Evolutionary conservation across 129 eudicot genomes (phyloP).

Genomic region (Arctium lappa): DNA sequence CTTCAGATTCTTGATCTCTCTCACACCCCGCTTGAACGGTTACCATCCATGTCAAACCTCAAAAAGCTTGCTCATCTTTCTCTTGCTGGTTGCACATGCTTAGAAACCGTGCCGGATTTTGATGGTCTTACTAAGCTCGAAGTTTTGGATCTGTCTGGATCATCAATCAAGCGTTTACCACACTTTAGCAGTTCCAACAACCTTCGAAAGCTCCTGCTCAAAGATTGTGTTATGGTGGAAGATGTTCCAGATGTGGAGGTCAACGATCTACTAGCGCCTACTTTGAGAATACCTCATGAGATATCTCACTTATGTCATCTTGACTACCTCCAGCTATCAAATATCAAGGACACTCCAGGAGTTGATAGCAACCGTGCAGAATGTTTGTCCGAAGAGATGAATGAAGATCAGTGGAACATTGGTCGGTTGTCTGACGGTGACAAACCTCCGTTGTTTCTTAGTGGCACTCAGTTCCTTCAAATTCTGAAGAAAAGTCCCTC

Average conservation of each 20-base stretch:
- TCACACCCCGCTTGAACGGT: not conserved
- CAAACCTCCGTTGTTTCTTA: not conserved
- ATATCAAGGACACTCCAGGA: slow-evolving; percentile 1
- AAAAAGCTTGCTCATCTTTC: slow-evolving; percentile 18
- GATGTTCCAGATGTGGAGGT: too few relatives aligned
- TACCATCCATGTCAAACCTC: slow-evolving; percentile 31
- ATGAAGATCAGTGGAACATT: slow-evolving; percentile 16
- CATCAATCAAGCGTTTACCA: too few relatives aligned
- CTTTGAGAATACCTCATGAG: too few relatives aligned
- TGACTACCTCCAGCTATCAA: too few relatives aligned
- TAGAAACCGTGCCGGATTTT: slow-evolving; percentile 3
- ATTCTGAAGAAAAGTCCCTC: not conserved
- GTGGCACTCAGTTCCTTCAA: not conserved
- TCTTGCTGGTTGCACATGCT: slow-evolving; percentile 22
- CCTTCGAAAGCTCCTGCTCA: too few relatives aligned
- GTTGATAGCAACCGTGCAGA: not conserved
- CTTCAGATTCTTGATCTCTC: slow-evolving; percentile 34
- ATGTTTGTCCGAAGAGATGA: not conserved
- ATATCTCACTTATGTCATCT: too few relatives aligned
- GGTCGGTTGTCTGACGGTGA: not conserved
- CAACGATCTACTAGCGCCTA: too few relatives aligned
- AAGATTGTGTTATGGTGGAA: too few relatives aligned
- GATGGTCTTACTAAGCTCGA: slow-evolving; percentile 22
- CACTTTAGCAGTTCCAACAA: too few relatives aligned
- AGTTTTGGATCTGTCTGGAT: slow-evolving; percentile 36